A percentile compares a stretch with the other conserved stretches of the same genome.
These are phyloP conservation scores for Astragalus membranaceus DNA, from an alignment of 306 rosid species.

Conservation along the genomic window DNA sequence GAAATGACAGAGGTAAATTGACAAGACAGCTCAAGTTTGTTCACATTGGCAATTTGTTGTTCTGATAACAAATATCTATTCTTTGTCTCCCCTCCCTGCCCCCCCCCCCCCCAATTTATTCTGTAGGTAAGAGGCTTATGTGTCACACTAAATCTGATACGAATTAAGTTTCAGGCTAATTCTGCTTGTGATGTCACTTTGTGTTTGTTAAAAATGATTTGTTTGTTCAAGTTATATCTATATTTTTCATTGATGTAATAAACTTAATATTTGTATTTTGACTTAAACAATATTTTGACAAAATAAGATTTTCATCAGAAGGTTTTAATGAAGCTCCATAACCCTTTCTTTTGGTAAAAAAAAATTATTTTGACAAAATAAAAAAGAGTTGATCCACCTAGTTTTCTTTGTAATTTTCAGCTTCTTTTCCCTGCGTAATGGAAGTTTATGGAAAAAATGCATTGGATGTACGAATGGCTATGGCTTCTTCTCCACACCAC, in stretches of 20 bases:
- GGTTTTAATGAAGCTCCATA: no score
- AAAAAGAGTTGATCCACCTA: neutral
- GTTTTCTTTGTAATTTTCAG: neutral
- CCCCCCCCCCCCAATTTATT: neutral
- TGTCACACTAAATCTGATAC: constrained; percentile 6
- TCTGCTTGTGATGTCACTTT: constrained; percentile 37
- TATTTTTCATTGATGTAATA: constrained; percentile 4
- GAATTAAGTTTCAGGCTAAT: constrained; percentile 23
- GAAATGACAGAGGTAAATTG: constrained; percentile 69
- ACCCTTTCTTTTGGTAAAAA: no score
- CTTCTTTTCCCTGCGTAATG: neutral
- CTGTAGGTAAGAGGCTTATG: constrained; percentile 29
- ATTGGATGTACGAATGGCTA: no score
- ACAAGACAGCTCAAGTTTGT: constrained; percentile 13
- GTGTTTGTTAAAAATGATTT: constrained; percentile 37
- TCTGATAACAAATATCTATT: constrained; percentile 20
- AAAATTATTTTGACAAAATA: no score
- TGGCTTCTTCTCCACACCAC: no score
- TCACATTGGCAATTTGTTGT: constrained; percentile 15
- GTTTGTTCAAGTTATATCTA: constrained; percentile 26
- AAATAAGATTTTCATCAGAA: no score
- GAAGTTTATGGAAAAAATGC: neutral
- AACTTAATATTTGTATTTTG: neutral
- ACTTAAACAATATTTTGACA: no score
- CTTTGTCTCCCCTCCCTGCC: constrained; percentile 18